Conservation (phyloP, 495 filamentous ascomycete genomes). For the Annulohypoxylon bovei region DNA sequence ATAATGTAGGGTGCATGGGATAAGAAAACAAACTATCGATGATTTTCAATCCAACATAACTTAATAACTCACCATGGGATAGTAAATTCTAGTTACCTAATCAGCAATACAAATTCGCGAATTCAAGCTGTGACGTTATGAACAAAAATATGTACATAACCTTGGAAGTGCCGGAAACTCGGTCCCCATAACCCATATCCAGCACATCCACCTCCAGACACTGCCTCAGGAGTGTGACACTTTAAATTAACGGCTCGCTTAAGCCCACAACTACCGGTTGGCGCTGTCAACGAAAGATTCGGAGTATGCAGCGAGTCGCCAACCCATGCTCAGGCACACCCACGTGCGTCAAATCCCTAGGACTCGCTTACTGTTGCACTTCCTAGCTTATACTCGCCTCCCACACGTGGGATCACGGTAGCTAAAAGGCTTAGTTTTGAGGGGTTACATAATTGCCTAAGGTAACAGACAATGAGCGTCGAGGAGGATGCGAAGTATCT, state of each 20-base stretch:
- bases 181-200: neutral
- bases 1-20: neutral
- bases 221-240: neutral
- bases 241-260: slow-evolving; percentile 4
- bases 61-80: neutral
- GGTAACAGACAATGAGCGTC: neutral
- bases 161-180: neutral
- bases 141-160: neutral
- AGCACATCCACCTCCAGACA: neutral
- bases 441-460: neutral
- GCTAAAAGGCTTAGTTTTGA: neutral
- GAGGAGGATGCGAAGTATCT: neutral
- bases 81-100: neutral
- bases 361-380: slow-evolving; percentile 9
- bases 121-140: neutral
- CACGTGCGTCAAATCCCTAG: neutral
- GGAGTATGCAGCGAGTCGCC: neutral
- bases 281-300: neutral
- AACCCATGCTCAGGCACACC: slow-evolving; percentile 2
- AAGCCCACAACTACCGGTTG: slow-evolving; percentile 2
- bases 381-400: neutral
- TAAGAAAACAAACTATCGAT: neutral
- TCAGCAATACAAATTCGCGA: too few species aligned
- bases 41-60: neutral
- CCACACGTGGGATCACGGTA: slow-evolving; percentile 5